Evolutionary conservation across 2,329 filamentous ascomycete species (phyloP).

Genomic region (Ophidiomyces ophidiicola): DNA sequence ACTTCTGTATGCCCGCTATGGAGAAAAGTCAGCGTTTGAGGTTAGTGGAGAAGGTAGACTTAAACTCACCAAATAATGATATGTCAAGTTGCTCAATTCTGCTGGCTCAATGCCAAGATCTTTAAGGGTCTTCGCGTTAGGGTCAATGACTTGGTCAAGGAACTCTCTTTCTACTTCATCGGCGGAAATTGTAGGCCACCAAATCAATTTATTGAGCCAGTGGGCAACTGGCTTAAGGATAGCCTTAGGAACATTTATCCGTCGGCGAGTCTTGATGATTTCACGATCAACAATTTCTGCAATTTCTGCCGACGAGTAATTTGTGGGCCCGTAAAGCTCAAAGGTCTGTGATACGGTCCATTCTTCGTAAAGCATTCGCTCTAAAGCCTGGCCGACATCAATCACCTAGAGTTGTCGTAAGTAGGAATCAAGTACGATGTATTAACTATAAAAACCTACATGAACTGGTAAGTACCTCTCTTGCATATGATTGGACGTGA

Average conservation of each 20-base stretch:
- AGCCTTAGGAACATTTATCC: constrained; percentile 79
- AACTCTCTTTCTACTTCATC: constrained; percentile 89
- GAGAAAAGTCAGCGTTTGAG: constrained; percentile 9
- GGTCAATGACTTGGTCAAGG: constrained; percentile 84
- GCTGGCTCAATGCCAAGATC: constrained; percentile 82
- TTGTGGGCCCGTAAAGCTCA: constrained; percentile 85
- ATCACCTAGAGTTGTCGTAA: constrained; percentile 49
- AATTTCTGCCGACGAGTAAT: constrained; percentile 83
- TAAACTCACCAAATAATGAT: constrained; percentile 73
- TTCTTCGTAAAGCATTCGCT: constrained; percentile 84
- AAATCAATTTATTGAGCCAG: constrained; percentile 67
- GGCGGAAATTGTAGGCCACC: constrained; percentile 74
- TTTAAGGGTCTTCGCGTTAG: constrained; percentile 84
- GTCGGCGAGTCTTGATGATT: constrained; percentile 77
- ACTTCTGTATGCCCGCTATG: constrained; percentile 78
- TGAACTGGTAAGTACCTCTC: constrained; percentile 87
- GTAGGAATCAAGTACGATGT: not conserved
- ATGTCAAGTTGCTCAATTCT: constrained; percentile 75
- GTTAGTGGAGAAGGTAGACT: not conserved
- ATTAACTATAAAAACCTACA: constrained; percentile 38
- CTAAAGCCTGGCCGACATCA: constrained; percentile 79
- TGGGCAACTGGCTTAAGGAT: constrained; percentile 63
- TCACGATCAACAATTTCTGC: constrained; percentile 79
- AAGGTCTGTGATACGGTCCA: constrained; percentile 79
- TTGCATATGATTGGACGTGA: constrained; percentile 88